Evolutionary conservation across 2,329 filamentous ascomycete genomes (phyloP).

Genomic region (Ophiostoma australiae): DNA sequence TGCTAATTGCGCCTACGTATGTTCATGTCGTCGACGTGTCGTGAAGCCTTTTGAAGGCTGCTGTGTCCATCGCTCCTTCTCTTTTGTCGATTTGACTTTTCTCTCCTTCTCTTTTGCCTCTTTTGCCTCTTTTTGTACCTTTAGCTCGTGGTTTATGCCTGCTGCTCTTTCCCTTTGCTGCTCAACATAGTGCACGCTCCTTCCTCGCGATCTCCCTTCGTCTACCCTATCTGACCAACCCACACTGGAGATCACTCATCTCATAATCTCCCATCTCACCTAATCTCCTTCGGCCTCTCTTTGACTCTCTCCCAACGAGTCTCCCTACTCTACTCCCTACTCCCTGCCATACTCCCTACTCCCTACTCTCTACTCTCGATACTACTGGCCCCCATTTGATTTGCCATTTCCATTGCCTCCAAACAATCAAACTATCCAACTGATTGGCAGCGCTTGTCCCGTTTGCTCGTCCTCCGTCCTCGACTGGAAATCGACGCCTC

Average conservation of each 20-base stretch:
- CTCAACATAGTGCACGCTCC: neutral
- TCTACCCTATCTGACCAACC: neutral
- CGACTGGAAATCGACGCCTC: neutral
- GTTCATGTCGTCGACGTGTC: constrained; percentile 5
- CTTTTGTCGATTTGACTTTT: neutral
- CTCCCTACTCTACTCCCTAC: neutral
- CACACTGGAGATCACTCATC: constrained; percentile 11
- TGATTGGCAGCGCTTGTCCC: constrained; percentile 23
- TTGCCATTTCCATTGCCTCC: neutral
- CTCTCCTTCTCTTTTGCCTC: neutral
- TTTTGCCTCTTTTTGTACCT: neutral
- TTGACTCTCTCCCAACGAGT: neutral
- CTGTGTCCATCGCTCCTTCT: neutral
- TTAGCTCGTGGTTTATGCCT: neutral
- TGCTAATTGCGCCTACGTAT: neutral
- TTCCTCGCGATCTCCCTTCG: neutral
- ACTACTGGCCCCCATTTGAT: neutral
- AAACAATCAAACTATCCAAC: constrained; percentile 15
- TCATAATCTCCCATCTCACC: neutral
- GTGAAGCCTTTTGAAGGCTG: constrained; percentile 8
- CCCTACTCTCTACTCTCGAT: neutral
- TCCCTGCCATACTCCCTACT: neutral
- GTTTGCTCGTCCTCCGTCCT: constrained; percentile 11
- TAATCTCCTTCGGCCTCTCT: constrained; percentile 4
- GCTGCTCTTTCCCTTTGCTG: neutral